A percentile compares a stretch with the other conserved stretches of the same genome.
Conservation (phyloP, 2,329 filamentous ascomycete genomes). For the Phyllachora maydis region DNA sequence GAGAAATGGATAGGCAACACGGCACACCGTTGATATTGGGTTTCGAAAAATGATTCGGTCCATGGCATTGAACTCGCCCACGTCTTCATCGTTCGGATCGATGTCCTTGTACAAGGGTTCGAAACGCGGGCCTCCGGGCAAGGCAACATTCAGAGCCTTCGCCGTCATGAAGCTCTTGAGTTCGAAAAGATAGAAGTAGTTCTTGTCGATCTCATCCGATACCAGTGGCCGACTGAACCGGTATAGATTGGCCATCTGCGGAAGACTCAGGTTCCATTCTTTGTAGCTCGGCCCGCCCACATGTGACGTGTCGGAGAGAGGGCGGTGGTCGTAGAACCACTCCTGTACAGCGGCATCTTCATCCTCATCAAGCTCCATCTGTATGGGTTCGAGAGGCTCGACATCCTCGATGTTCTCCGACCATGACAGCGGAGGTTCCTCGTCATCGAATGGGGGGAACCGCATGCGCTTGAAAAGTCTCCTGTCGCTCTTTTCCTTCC, state of each 20-base stretch:
- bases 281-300: slow-evolving; percentile 97
- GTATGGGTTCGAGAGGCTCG: slow-evolving; percentile 89
- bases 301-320: slow-evolving; percentile 75
- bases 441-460: slow-evolving; percentile 95
- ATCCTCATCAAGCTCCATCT: slow-evolving; percentile 91
- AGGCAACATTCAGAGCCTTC: slow-evolving; percentile 90
- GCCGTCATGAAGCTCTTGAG: slow-evolving; percentile 87
- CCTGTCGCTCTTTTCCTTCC: slow-evolving; percentile 90
- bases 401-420: slow-evolving; percentile 98
- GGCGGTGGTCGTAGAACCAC: slow-evolving; percentile 94
- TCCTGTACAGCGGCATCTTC: slow-evolving; percentile 84
- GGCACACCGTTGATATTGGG: slow-evolving; percentile 86
- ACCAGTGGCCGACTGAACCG: slow-evolving; percentile 78
- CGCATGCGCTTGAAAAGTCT: slow-evolving; percentile 97
- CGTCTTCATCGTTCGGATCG: slow-evolving; percentile 96
- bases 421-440: slow-evolving; percentile 93
- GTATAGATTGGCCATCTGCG: slow-evolving; percentile 91
- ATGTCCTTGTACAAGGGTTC: slow-evolving; percentile 97
- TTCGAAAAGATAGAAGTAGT: slow-evolving; percentile 97
- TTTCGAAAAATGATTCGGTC: slow-evolving; percentile 97
- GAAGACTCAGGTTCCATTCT: slow-evolving; percentile 77
- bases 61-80: slow-evolving; percentile 98
- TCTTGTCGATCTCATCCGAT: slow-evolving; percentile 83
- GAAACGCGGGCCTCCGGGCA: slow-evolving; percentile 92
- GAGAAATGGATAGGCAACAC: slow-evolving; percentile 82